Base-by-base conservation (phyloP, 1,139 yeast species). In the Schwanniomyces etchellsii region DNA sequence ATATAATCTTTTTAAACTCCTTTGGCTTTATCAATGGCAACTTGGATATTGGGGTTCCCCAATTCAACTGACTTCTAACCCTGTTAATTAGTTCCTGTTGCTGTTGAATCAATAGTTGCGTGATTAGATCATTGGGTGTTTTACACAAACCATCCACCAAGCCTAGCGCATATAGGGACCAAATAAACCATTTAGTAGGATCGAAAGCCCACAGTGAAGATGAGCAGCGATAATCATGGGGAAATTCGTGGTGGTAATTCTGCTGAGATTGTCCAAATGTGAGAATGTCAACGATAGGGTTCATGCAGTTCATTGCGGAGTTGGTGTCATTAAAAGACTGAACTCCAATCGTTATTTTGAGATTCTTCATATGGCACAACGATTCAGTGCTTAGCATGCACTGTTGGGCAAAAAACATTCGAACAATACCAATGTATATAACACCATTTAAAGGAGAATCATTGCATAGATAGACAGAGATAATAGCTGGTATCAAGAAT, bases 41-140 rank as follows among this genome's bases (percentile, higher is more conserved):
- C 41, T 74, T 74, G 24, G 81, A 79, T 27, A 81, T 76, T 2
- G 88, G 83, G 0, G 83, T 77, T 2, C 89, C 89, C 89, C 89
- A 81, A 45, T 78, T 77, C 28, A 81, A 57, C 40, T 74, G 75
- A n/a, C 79, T 67, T 38, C 77, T 63, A 42, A 74, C 67, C 35
- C 72, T 60, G 45, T 81, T 83, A 16, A 81, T 55, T 6, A 73
- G 54, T 38, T 69, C 68, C 44, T 81, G 89, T 40, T 74, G 78
- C 43, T 79, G 85, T 45, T 81, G 86, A 20, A 81, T 60, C 20
- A 60, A 49, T 24, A 79, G 61, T 45, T 78, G 82, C 20, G 64
- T 62, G 2, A 80, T 72, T 13, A 77, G 64, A 25, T 72, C 67
- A 21, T 55, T 35, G 43, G 74, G 53, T 48, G 77, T 48, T 26